Conservation (phyloP, 495 filamentous ascomycete species). For the Aspergillus diversus region DNA sequence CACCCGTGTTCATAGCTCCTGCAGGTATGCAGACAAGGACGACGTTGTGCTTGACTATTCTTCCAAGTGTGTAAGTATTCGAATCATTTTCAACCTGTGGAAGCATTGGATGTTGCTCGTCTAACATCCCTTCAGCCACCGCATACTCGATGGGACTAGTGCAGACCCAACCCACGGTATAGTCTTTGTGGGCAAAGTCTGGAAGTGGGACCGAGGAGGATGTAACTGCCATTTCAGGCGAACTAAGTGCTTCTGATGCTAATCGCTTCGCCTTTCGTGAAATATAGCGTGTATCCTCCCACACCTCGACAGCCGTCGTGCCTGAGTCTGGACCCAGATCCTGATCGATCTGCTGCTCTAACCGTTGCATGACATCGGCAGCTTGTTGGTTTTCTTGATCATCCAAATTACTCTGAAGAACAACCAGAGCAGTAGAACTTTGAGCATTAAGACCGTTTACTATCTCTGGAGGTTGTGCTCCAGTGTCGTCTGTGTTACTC, state of each 20-base stretch:
- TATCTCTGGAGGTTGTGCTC: too few relatives aligned
- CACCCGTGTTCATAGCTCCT: neutral
- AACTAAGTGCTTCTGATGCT: neutral
- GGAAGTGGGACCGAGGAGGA: neutral
- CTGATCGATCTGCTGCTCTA: neutral
- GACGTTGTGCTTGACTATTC: neutral
- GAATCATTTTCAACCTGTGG: neutral
- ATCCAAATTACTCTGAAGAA: neutral
- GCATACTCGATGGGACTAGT: neutral
- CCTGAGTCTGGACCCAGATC: neutral
- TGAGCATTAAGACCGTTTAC: too few relatives aligned
- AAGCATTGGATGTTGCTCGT: neutral
- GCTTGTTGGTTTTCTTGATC: neutral
- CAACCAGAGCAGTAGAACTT: neutral
- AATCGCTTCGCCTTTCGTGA: neutral
- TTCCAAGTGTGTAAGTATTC: neutral
- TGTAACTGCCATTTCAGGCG: neutral
- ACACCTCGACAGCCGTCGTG: neutral
- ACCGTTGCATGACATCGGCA: neutral
- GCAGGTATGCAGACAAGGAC: neutral
- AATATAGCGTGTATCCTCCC: neutral
- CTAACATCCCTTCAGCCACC: neutral
- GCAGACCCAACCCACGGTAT: constrained; percentile 1
- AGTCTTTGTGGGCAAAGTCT: neutral
- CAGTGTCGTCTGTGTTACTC: too few relatives aligned